Evolutionary conservation across 164 flowering plant genomes (phyloP).

Genomic region (Nelumbo lutea): DNA sequence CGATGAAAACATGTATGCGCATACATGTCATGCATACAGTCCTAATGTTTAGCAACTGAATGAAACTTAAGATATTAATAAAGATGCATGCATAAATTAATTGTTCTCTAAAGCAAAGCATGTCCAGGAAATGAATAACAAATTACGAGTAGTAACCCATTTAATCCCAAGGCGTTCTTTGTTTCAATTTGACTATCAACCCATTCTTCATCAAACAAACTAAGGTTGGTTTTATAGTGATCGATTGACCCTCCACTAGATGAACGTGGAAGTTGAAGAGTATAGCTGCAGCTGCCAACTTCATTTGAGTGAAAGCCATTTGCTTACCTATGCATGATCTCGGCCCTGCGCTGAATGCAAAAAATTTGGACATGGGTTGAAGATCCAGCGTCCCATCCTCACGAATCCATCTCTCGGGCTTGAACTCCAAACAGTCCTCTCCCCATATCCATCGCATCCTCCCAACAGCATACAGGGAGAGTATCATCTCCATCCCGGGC

Average conservation of each 20-base stretch:
- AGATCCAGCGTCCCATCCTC: conserved; percentile 15
- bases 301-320: conserved; percentile 34
- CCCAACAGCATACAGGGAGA: conserved; percentile 29
- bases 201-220: conserved; percentile 45
- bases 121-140: too few species aligned
- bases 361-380: conserved; percentile 32
- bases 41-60: too few species aligned
- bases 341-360: conserved; percentile 44
- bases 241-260: conserved; percentile 27
- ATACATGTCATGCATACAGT: too few species aligned
- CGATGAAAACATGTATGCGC: too few species aligned
- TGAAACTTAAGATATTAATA: too few species aligned
- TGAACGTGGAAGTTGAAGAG: conserved; percentile 23
- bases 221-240: conserved; percentile 20
- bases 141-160: too few species aligned
- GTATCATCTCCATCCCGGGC: conserved; percentile 19
- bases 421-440: conserved; percentile 41
- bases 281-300: conserved; percentile 28
- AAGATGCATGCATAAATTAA: too few species aligned
- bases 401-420: conserved; percentile 53
- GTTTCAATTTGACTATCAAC: conserved; percentile 25
- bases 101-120: too few species aligned
- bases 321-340: conserved; percentile 44
- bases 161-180: neutral
- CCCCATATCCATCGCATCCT: conserved; percentile 48